Evolutionary conservation across 805 yeast species (phyloP), one percentile per base, ranked within the genome.

Genomic region (Candida taoyuanica): DNA sequence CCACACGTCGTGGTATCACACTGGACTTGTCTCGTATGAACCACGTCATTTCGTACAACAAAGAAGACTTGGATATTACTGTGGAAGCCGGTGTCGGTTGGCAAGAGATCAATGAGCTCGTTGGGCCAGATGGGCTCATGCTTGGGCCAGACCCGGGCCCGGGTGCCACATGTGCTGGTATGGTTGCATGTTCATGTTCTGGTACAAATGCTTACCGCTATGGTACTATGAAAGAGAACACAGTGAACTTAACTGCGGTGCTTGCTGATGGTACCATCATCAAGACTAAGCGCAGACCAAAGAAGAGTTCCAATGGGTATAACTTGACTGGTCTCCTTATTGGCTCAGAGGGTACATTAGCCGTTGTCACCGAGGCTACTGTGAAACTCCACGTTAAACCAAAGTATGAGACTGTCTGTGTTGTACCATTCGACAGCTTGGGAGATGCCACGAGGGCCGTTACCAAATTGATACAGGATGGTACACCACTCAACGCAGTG

Each of bases 91-190:
- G 89, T 19, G 78, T 85, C 8, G 83, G 83, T 4, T 84, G 93
- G 89, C 82, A 78, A 58, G 78, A 76, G 24, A 62, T 84, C 40
- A 74, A 73, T 42, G 76, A 73, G 17, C 71, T 60, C 37, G 56
- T 79, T 33, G 59, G 52, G 11, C 70, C 68, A 3, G 59, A 70
- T 32, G 73, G 74, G 1, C 59, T 78, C 17, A 53, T 85, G 56
- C 75, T 85, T 49, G 93, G 91, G 1, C 82, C 84, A 11, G 91
- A 83, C 55, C 77, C 77, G 1, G 88, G 88, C 29, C 88, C 91
- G 14, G 86, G 87, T 32, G 93, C 91, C 2, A 68, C 78, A 39
- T 76, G 84, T 39, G 85, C 85, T 17, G 94, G 94, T 3, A 81
- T 81, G 76, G 76, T 79, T 36, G 81, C 80, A 11, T 81, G 85